Evolutionary conservation across 2,329 filamentous ascomycete genomes (phyloP).

Genomic region (Colletotrichum godetiae): DNA sequence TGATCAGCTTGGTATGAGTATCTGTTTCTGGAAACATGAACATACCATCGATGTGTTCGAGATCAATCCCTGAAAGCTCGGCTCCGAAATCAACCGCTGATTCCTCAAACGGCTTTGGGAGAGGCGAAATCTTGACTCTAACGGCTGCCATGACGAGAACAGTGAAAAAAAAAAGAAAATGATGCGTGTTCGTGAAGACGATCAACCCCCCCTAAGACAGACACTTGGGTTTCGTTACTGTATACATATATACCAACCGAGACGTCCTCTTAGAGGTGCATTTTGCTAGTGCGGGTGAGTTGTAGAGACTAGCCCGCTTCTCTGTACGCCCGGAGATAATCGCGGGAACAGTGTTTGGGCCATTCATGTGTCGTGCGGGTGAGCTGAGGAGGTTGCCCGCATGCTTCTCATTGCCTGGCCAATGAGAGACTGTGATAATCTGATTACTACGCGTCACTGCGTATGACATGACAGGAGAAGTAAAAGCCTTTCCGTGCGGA

Average conservation of each 20-base stretch:
- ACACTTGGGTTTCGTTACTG: not conserved
- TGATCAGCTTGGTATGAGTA: not conserved
- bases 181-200: not conserved
- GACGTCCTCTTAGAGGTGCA: not conserved
- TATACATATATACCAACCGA: not conserved
- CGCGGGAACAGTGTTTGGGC: not conserved
- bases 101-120: not conserved
- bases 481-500: not conserved
- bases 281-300: not conserved
- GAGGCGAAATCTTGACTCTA: not conserved
- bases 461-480: not conserved
- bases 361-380: not conserved
- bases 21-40: not conserved
- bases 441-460: not conserved
- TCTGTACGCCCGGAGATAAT: not conserved
- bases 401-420: not conserved
- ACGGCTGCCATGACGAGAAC: not conserved
- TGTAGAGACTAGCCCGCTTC: not conserved
- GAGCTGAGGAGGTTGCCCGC: not conserved
- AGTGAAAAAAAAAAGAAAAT: not conserved
- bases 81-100: not conserved
- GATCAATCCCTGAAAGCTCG: not conserved
- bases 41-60: not conserved
- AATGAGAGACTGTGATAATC: not conserved
- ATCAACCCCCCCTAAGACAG: not conserved